Evolutionary conservation across 257 asterid genomes (phyloP).

Genomic region (Solanum chiquidenum): DNA sequence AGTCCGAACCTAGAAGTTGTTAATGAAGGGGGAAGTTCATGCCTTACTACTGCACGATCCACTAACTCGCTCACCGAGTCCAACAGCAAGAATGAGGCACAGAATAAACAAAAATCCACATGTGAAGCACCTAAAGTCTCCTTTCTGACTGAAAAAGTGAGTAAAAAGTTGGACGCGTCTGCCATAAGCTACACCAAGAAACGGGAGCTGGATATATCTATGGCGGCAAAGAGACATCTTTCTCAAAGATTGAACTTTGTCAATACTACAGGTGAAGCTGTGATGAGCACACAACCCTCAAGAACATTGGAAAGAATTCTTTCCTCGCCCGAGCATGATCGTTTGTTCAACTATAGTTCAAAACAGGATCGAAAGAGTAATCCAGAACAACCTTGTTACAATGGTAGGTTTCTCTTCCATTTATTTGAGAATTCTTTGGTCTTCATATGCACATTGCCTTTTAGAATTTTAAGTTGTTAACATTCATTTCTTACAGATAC

Average conservation of each 20-base stretch:
- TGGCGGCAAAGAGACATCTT: conserved; percentile 79
- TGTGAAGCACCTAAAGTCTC: conserved; percentile 9
- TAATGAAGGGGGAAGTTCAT: background rate
- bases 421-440: background rate
- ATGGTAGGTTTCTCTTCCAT: background rate
- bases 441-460: background rate
- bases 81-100: conserved; percentile 9
- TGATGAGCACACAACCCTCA: conserved; percentile 16
- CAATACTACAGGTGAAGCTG: conserved; percentile 7
- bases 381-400: background rate
- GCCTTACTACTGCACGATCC: background rate
- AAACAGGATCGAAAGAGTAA: conserved; percentile 10
- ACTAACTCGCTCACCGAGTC: conserved; percentile 3
- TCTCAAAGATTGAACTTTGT: conserved; percentile 37
- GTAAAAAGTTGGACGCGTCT: conserved; percentile 23
- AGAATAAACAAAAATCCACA: conserved; percentile 3
- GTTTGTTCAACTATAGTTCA: conserved; percentile 27
- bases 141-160: conserved; percentile 1
- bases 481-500: background rate
- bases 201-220: conserved; percentile 34
- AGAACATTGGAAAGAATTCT: conserved; percentile 50
- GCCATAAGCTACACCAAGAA: conserved; percentile 13
- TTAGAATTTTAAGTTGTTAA: background rate
- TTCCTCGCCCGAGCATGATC: conserved; percentile 42
- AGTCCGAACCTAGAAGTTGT: background rate